Conservation (phyloP, 1,284 basidiomycete genomes). For the Boletus mariae region DNA sequence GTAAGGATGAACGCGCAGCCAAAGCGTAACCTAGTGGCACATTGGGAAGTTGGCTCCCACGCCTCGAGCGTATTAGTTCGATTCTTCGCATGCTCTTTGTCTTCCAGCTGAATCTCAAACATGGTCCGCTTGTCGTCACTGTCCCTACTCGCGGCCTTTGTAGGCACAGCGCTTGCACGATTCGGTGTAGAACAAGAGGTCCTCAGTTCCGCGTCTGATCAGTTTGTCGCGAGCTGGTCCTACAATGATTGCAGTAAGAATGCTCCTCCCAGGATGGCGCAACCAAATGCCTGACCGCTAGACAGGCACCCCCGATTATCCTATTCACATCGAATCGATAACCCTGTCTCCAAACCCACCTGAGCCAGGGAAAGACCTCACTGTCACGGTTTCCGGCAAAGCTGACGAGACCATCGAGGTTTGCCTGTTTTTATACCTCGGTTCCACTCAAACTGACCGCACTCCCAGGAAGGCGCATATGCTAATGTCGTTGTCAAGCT, state of each 20-base stretch:
- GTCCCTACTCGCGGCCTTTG: conserved; percentile 37
- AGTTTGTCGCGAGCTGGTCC: conserved; percentile 45
- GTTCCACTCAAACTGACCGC: conserved; percentile 6
- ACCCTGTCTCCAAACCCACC: conserved; percentile 78
- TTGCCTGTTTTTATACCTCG: conserved; percentile 14
- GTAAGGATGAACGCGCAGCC: neutral
- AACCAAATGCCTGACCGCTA: conserved; percentile 7
- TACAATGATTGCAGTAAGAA: conserved; percentile 59
- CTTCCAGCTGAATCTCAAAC: conserved; percentile 6
- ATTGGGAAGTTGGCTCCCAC: conserved; percentile 23
- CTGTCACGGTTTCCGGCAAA: conserved; percentile 68
- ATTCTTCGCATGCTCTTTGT: conserved; percentile 4
- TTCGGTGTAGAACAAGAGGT: conserved; percentile 40
- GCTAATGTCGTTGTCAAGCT: conserved; percentile 87
- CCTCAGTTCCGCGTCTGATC: conserved; percentile 35
- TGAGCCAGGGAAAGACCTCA: conserved; percentile 76
- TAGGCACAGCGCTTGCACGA: conserved; percentile 33
- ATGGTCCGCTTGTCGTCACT: conserved; percentile 46
- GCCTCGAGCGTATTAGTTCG: conserved; percentile 5
- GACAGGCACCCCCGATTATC: conserved; percentile 46
- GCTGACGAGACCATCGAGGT: conserved; percentile 68
- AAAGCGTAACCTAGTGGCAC: neutral
- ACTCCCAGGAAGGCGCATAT: conserved; percentile 78
- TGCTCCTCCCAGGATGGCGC: neutral
- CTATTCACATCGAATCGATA: conserved; percentile 64